Base-by-base conservation (phyloP, 352 stramenopile genomes). In the Stramenopiles sp. region DNA sequence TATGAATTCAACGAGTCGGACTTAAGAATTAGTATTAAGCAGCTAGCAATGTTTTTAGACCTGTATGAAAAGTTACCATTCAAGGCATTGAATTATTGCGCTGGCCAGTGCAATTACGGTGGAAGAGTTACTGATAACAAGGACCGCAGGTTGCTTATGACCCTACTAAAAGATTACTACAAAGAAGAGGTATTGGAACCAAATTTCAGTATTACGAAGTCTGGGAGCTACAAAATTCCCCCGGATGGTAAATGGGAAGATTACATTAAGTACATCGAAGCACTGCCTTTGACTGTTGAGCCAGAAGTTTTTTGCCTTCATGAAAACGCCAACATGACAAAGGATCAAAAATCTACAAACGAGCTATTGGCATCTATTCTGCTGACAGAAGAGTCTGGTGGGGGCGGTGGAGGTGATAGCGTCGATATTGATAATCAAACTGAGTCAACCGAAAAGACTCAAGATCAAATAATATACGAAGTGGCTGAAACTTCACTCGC, bases 1-100 rank as follows among this genome's bases (percentile, higher is more conserved):
- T 97, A 97, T 85, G 93, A 97, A 84, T 97, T 97, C 83, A 97
- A 96, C 83, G 92, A 96, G 85, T 95, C 90, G 0, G 93, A 97
- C 81, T 80, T 97, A 71, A 88, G 89, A 55, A 97, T 97, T 83
- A 94, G 88, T 67, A 95, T 94, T 80, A 89, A 90, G 1, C 92
- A 97, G 83, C 84, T 97, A 32, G 92, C 91, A 76, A 95, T 97
- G 87, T 97, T 98, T 84, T 85, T 96, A 7, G 92, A 97, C 80
- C 88, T 93, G 82, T 95, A 96, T 83, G 92, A 92, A 30, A 89
- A 95, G 76, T 88, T 92, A 44, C 91, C 91, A 32, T 83, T 92
- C 75, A 86, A 91, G 76, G 93, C 94, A 4, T 92, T 98, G 44
- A 94, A 95, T 82, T 98, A 98, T 84, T 84, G 98, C 27, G 97